Evolutionary conservation across 2,329 filamentous ascomycete species (phyloP).

Genomic region (Fonsecaea nubica): DNA sequence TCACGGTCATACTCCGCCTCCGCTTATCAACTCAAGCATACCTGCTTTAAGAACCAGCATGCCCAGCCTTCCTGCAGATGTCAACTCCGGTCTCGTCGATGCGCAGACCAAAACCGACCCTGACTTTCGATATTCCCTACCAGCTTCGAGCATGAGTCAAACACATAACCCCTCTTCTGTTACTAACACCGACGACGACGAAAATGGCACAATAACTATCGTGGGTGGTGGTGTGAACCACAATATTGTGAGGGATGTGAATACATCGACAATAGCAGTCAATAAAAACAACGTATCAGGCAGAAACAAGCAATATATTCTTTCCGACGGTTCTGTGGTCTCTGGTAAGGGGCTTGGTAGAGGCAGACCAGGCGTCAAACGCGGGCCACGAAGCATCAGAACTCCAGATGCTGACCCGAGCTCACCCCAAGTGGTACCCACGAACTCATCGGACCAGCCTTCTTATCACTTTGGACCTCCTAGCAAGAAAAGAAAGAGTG

Average conservation of each 20-base stretch:
- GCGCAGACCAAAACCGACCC: conserved; percentile 27
- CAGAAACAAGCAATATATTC: conserved; percentile 35
- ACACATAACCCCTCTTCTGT: conserved; percentile 11
- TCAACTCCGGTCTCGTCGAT: conserved; percentile 14
- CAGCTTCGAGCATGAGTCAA: conserved; percentile 8
- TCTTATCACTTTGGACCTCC: neutral
- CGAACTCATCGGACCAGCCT: conserved; percentile 10
- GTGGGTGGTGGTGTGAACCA: neutral
- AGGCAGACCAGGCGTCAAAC: conserved; percentile 41
- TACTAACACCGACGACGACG: conserved; percentile 1
- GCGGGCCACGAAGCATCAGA: conserved; percentile 35
- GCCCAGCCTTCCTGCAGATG: neutral
- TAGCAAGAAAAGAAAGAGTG: conserved; percentile 33
- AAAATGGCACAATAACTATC: conserved; percentile 17
- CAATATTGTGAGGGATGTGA: neutral
- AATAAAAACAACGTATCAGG: conserved; percentile 1
- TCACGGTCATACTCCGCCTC: conserved; percentile 26
- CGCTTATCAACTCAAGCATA: conserved; percentile 7
- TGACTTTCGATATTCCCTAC: conserved; percentile 22
- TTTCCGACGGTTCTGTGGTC: conserved; percentile 36
- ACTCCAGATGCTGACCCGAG: conserved; percentile 10
- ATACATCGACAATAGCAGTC: neutral
- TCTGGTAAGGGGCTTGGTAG: conserved; percentile 41
- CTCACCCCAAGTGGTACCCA: conserved; percentile 12
- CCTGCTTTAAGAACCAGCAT: neutral